Conservation (phyloP, 345 rosid genomes). For the Eucalyptus paniculata region DNA sequence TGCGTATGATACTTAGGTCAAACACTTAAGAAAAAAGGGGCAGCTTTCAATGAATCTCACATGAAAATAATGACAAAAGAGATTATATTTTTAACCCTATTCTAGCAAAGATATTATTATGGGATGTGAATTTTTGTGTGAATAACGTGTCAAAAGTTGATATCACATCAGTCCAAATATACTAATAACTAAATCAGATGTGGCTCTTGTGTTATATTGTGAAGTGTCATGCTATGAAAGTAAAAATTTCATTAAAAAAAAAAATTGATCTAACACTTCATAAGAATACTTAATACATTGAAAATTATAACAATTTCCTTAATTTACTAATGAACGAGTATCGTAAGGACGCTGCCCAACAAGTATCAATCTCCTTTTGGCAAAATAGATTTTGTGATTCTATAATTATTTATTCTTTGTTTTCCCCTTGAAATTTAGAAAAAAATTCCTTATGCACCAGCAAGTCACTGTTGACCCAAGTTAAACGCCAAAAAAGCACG, state of each 20-base stretch:
- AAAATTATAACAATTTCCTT: background rate
- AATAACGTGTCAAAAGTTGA: background rate
- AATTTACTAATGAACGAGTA: background rate
- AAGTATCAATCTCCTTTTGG: background rate
- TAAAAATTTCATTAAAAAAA: background rate
- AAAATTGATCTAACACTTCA: background rate
- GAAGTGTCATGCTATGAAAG: background rate
- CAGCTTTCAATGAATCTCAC: background rate
- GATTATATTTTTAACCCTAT: background rate
- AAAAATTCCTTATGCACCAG: background rate
- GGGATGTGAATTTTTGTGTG: background rate
- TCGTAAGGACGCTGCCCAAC: background rate
- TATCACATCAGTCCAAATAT: background rate
- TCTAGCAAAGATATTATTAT: background rate
- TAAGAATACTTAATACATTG: background rate
- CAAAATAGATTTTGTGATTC: background rate
- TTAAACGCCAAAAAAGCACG: background rate
- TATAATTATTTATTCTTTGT: background rate
- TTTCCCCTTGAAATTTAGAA: background rate
- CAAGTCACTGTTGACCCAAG: background rate
- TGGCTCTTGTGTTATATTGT: background rate
- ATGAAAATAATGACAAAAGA: background rate
- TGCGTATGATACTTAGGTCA: background rate
- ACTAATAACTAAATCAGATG: background rate
- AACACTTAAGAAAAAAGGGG: background rate